phyloP scores from a whole-genome alignment of 202 grass and related monocot species.

The Schoenoplectus triqueter region DNA sequence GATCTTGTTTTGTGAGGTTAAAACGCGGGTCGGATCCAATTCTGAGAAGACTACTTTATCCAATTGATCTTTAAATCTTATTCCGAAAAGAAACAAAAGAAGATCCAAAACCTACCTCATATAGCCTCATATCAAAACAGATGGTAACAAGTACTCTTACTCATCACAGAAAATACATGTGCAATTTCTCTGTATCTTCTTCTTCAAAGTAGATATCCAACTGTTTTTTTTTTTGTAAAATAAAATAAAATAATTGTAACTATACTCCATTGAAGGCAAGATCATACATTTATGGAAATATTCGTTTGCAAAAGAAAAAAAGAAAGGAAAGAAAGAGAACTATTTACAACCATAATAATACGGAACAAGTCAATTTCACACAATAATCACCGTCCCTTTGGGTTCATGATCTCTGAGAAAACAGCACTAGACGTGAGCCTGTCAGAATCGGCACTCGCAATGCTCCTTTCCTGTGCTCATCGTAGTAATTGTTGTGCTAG shows the following conservation, averaged over 20 bases:
- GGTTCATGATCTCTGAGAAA: constrained; percentile 78
- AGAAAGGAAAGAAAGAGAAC: not conserved
- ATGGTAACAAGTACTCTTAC: not conserved
- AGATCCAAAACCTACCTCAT: not conserved
- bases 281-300: not conserved
- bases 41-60: no score
- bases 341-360: not conserved
- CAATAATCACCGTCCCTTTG: constrained; percentile 58
- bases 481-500: constrained; percentile 41
- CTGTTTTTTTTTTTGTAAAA: not conserved
- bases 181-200: not conserved
- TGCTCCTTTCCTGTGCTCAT: constrained; percentile 50
- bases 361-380: not conserved
- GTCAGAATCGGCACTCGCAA: constrained; percentile 49
- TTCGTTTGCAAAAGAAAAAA: not conserved
- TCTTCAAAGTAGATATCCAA: not conserved
- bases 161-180: not conserved
- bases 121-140: not conserved
- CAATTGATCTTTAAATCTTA: not conserved
- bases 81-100: not conserved
- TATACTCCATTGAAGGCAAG: no score
- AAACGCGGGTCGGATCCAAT: no score
- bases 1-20: no score
- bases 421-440: constrained; percentile 56
- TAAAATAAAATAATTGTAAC: no score